phyloP scores from a whole-genome alignment of 2,329 filamentous ascomycete genomes.

The Neobulgaria alba region DNA sequence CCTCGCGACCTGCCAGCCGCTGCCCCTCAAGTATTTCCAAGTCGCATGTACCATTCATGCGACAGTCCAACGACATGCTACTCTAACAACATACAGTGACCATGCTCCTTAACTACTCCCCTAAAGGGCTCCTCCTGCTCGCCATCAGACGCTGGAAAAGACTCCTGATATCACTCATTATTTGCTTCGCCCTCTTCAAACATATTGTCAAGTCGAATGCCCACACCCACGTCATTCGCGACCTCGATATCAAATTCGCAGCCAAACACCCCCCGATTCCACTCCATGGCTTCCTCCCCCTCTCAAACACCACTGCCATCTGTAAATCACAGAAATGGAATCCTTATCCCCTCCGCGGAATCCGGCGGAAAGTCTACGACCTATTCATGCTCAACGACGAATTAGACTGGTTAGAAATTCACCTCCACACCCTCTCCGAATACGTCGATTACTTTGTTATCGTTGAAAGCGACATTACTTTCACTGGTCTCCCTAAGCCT shows the following conservation, averaged over 20 bases:
- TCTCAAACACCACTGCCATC: conserved; percentile 6
- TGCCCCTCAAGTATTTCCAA: too few relatives aligned
- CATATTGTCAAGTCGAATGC: background rate
- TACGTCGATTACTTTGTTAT: conserved; percentile 59
- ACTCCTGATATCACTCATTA: background rate
- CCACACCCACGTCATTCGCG: conserved; percentile 9
- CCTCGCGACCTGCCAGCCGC: too few relatives aligned
- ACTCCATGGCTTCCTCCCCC: conserved; percentile 2
- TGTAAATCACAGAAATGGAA: conserved; percentile 12
- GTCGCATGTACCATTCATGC: too few relatives aligned
- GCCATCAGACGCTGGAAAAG: background rate
- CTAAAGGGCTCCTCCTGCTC: background rate
- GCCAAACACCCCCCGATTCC: background rate
- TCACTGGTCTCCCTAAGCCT: conserved; percentile 48
- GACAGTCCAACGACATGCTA: background rate
- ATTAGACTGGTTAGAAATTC: conserved; percentile 59
- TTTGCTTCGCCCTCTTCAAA: background rate
- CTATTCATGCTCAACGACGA: conserved; percentile 55
- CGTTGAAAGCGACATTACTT: conserved; percentile 49
- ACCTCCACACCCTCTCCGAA: conserved; percentile 47
- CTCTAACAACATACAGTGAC: background rate
- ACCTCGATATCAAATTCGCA: conserved; percentile 10
- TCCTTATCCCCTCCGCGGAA: conserved; percentile 3
- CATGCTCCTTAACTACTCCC: background rate
- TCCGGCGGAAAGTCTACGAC: conserved; percentile 47